Evolutionary conservation across 768 basidiomycete species (phyloP).

Genomic region (Fomitopsis serialis): DNA sequence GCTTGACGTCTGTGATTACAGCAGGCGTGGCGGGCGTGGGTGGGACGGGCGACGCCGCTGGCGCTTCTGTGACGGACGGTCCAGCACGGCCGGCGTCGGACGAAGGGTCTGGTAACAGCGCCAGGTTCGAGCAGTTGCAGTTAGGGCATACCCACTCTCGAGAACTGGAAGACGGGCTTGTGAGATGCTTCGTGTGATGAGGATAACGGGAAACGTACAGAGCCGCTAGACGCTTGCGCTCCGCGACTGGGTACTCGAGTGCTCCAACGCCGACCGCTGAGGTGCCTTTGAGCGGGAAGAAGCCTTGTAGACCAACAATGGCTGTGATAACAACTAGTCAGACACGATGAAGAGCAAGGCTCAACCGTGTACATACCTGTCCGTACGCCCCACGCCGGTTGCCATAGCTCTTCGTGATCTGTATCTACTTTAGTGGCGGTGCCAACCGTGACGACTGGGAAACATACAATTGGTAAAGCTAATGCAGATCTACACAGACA

Average conservation of each 20-base stretch:
- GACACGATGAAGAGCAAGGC: not conserved
- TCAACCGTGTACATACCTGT: slow-evolving; percentile 52
- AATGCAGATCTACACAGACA: slow-evolving; percentile 68
- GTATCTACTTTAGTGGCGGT: slow-evolving; percentile 4
- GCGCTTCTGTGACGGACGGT: not conserved
- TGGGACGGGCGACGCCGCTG: slow-evolving; percentile 3
- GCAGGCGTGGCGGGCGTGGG: not conserved
- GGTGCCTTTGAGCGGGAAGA: slow-evolving; percentile 86
- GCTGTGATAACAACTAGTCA: slow-evolving; percentile 37
- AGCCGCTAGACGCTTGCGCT: slow-evolving; percentile 73
- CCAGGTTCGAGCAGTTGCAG: slow-evolving; percentile 62
- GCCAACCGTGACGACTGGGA: not conserved
- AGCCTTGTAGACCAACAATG: slow-evolving; percentile 83
- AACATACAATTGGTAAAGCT: slow-evolving; percentile 80
- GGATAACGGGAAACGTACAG: slow-evolving; percentile 47
- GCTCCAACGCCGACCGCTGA: slow-evolving; percentile 85
- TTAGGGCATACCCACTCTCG: slow-evolving; percentile 76
- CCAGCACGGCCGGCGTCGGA: not conserved
- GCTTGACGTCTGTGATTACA: not conserved
- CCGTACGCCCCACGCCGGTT: slow-evolving; percentile 96
- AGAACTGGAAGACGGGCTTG: slow-evolving; percentile 45
- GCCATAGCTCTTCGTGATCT: slow-evolving; percentile 98
- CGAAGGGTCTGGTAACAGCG: slow-evolving; percentile 65
- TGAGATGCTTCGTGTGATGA: not conserved
- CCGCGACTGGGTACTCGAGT: slow-evolving; percentile 67